Percentiles rank a stretch among this genome's conserved stretches.
Conservation (phyloP, 345 rosid species). For the Brassica rapa region DNA sequence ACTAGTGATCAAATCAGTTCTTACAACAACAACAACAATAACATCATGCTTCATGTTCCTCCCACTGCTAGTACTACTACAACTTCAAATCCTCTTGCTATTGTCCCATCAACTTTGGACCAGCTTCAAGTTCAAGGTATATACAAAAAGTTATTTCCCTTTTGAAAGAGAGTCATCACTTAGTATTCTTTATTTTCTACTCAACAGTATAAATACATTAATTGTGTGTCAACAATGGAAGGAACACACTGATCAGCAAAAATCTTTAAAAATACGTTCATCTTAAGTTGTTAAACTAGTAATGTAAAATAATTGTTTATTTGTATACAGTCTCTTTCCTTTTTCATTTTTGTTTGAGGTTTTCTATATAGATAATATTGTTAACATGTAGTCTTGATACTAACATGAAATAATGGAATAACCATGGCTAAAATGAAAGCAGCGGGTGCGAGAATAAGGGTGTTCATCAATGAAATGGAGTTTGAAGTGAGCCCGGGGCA, state of each 20-base stretch:
- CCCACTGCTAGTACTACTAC: conserved; percentile 32
- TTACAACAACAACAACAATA: conserved; percentile 35
- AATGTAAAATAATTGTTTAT: conserved; percentile 7
- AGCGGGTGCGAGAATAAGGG: conserved; percentile 51
- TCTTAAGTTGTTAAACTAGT: conserved; percentile 2
- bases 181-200: neutral
- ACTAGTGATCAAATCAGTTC: conserved; percentile 23
- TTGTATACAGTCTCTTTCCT: neutral
- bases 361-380: neutral
- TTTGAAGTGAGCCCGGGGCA: conserved; percentile 71
- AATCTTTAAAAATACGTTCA: neutral
- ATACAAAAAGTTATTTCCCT: neutral
- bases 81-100: conserved; percentile 34
- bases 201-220: conserved; percentile 22
- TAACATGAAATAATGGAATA: conserved; percentile 33
- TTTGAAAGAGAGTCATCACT: conserved; percentile 10
- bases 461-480: conserved; percentile 88
- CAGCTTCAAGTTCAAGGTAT: conserved; percentile 53
- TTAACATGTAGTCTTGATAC: neutral
- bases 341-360: neutral
- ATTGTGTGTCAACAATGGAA: conserved; percentile 31
- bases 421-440: conserved; percentile 13
- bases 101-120: conserved; percentile 48
- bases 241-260: conserved; percentile 30
- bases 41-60: conserved; percentile 40